Base-by-base conservation (phyloP, 2,329 filamentous ascomycete species). In the Fusarium devonianum region DNA sequence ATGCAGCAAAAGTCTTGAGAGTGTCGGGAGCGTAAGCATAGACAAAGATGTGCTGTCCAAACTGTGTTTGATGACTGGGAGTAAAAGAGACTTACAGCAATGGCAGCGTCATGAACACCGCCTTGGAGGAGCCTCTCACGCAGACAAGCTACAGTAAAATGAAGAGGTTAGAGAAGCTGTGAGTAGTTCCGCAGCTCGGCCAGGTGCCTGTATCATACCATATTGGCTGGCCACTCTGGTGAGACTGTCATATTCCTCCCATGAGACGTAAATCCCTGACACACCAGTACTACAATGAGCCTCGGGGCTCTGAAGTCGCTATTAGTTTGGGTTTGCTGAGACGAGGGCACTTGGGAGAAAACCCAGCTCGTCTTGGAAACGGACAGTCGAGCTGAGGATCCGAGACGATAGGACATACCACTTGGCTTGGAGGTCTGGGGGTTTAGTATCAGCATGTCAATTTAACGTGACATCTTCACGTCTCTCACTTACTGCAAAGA, bases 231-330 rank as follows among this genome's bases (percentile, higher is more conserved):
- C 73, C 44, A 62, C 56, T 47, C 78, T 69, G 59, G 85, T 75
- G 52, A 91, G 75, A 37, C 69, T 69, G 38, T 86, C 78, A 70
- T 90, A 83, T 64, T 91, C 85, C 38, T 71, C 68, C 63, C 78
- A 83, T 26, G 80, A 73, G 44, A 90, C 80, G 47, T 76, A 80
- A 35, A 88, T 73, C 12, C 71, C 61, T 43, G 73, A 41, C 7
- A 49, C 26, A 18, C 23, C 39, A 13, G 43, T 4, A n/a, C n/a
- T n/a, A 19, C 13, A 5, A 40, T 10, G 19, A 17, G 42, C 19
- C 18, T 42, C 38, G 9, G 45, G 21, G 12, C 32, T 33, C 52
- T 60, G 37, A 17, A n/a, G 29, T 7, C 14, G 33, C 33, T 26
- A 25, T 60, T 14, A 59, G 47, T 21, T 13, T 23, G n/a, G 22